Base-by-base conservation (phyloP, 305 asterid genomes). In the Rubia tinctorum region DNA sequence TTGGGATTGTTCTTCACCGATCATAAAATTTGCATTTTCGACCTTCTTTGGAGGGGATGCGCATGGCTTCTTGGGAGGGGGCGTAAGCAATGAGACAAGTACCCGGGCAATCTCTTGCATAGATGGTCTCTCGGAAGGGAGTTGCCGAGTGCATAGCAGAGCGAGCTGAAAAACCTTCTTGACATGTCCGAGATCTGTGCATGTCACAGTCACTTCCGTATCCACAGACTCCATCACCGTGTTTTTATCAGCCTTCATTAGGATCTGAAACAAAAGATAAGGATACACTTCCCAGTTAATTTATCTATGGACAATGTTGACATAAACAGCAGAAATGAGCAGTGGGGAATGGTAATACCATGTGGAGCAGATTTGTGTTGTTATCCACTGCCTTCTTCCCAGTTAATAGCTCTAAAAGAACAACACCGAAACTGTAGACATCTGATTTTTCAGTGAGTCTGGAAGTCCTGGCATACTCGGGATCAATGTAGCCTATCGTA, bases 401-500 rank as follows among this genome's bases (percentile, higher is more conserved):
- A 0, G 99, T 95, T 80, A 95, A 72, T 10, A 95, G 96, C 91
- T 95, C 99, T 7, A 95, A 84, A 68, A 95, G 96, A 71, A 95
- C 98, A 43, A 95, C 85, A 58, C 99, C 99, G 18, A 95, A 95
- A 85, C 99, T 93, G 65, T 95, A 95, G 15, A 95, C 97, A n/a
- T 95, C 99, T 0, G 99, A 95, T 61, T 93, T 95, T 67, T 88
- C 98, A 9, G 96, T 95, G 6, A 95, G 80, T 82, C 98, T 77
- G 22, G 98, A 93, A 39, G 99, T 95, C 77, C 97, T 73, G 0
- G 99, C 99, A 68, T 95, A 95, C 79, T 89, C 99, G 0, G 99
- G 99, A 71, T 95, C 99, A 27, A 95, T 95, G 85, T 95, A 95
- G 62, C 99, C 99, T 70, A 95, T 93, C 7, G 99, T 95, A 58